Conservation (phyloP, 179 eudicot species). For the Beta macrorhiza region DNA sequence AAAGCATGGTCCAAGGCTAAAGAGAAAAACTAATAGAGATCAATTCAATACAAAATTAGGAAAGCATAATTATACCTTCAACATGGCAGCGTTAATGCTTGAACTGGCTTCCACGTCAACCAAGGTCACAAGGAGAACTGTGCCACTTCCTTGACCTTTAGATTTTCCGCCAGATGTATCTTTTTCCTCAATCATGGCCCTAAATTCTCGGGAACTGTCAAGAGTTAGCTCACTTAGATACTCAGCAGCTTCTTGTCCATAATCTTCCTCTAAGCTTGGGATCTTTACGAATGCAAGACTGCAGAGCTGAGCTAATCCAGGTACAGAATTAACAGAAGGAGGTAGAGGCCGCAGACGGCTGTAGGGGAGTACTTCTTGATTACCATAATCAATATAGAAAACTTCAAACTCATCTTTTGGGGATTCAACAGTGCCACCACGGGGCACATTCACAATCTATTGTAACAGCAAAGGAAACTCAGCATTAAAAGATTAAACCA, state of each 20-base stretch:
- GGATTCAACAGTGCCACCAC: conserved; percentile 61
- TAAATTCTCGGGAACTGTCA: conserved; percentile 55
- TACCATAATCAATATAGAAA: conserved; percentile 91
- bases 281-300: conserved; percentile 79
- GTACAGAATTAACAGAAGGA: conserved; percentile 60
- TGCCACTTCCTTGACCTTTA: conserved; percentile 96
- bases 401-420: conserved; percentile 76
- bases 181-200: conserved; percentile 70
- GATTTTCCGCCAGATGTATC: conserved; percentile 87
- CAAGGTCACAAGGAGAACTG: conserved; percentile 63
- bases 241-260: conserved; percentile 86
- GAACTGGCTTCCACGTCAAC: conserved; percentile 52
- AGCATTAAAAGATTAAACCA: background rate
- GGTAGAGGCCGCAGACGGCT: conserved; percentile 68
- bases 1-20: too few species aligned
- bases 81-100: conserved; percentile 73
- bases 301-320: conserved; percentile 86
- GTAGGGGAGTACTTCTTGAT: conserved; percentile 80
- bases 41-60: background rate
- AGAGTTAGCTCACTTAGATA: conserved; percentile 60
- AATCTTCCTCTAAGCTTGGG: conserved; percentile 78
- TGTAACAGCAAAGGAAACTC: background rate
- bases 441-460: conserved; percentile 80
- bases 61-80: conserved; percentile 52
- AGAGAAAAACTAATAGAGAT: background rate